phyloP scores from a whole-genome alignment of 164 flowering plant species.

The Kalanchoe fedtschenkoi region DNA sequence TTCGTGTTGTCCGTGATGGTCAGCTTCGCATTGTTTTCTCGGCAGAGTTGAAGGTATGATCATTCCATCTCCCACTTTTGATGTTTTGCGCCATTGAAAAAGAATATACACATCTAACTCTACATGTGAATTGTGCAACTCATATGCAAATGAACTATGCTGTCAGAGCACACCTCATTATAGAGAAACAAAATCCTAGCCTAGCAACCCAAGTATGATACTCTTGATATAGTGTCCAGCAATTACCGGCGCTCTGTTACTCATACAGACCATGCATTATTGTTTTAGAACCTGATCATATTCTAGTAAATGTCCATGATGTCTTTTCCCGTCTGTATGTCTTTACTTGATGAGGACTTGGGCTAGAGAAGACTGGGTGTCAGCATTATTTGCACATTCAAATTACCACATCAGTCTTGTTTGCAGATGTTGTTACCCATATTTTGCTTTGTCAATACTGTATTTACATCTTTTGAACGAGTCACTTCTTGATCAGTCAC shows the following conservation, averaged over 20 bases:
- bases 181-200: not conserved
- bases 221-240: no score
- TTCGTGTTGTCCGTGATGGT: slow-evolving; percentile 98
- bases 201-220: not conserved
- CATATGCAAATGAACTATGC: not conserved
- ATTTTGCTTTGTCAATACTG: no score
- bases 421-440: no score
- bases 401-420: not conserved
- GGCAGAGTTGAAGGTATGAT: slow-evolving; percentile 72
- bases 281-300: not conserved
- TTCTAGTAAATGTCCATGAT: not conserved
- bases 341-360: no score
- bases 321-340: not conserved
- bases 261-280: not conserved
- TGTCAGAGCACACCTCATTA: not conserved
- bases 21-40: slow-evolving; percentile 94
- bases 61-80: not conserved
- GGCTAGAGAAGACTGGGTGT: not conserved
- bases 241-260: no score
- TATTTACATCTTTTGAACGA: no score
- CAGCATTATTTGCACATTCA: not conserved
- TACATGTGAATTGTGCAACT: not conserved
- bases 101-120: no score
- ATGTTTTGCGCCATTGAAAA: not conserved
- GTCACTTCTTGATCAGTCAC: no score